Evolutionary conservation across 306 rosid genomes (phyloP).

Genomic region (Fragaria ananassa): DNA sequence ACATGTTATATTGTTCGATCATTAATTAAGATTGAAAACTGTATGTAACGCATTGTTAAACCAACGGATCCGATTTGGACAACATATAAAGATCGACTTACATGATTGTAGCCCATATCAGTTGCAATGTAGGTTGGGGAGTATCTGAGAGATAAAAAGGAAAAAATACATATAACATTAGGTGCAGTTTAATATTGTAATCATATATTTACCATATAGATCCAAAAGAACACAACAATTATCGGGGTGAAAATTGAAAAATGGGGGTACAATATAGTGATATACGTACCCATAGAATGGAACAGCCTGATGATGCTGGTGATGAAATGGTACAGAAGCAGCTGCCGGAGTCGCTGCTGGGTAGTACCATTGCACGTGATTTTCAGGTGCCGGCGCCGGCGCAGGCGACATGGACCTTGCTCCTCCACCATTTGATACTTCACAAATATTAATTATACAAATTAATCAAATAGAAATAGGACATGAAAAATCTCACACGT

Average conservation of each 20-base stretch:
- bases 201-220: not conserved
- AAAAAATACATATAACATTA: not conserved
- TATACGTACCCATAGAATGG: constrained; percentile 69
- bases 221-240: not conserved
- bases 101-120: constrained; percentile 63
- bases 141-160: constrained; percentile 41
- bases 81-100: constrained; percentile 17
- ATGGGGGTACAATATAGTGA: not conserved
- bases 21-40: not conserved
- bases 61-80: not conserved
- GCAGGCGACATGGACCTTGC: constrained; percentile 42
- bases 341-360: constrained; percentile 49
- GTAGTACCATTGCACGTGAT: constrained; percentile 71
- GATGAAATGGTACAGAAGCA: constrained; percentile 42
- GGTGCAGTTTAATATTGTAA: not conserved
- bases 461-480: not conserved
- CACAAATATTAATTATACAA: not conserved
- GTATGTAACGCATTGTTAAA: not conserved
- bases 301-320: constrained; percentile 50
- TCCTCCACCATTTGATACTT: constrained; percentile 51
- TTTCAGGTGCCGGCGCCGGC: constrained; percentile 33
- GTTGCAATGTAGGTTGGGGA: constrained; percentile 56
- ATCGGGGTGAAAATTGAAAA: not conserved
- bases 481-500: not conserved
- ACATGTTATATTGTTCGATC: not conserved